A percentile compares a stretch with the other conserved stretches of the same genome.
Conservation (phyloP, 2,329 filamentous ascomycete genomes). For the Gyromitra esculenta region DNA sequence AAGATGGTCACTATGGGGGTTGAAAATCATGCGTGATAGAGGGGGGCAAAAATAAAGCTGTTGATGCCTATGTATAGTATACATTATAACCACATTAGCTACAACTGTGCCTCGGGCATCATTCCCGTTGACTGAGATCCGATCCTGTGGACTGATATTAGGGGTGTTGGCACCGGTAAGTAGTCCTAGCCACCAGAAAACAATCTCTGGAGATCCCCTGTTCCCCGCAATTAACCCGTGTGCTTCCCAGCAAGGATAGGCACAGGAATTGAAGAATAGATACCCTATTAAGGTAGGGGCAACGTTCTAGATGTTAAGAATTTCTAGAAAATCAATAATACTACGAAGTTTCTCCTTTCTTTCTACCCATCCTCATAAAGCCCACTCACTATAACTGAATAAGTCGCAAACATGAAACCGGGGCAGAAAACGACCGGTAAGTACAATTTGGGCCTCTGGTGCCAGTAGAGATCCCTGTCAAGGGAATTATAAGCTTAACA, state of each 20-base stretch:
- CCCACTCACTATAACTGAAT: not conserved
- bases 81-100: slow-evolving; percentile 11
- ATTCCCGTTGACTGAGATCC: not conserved
- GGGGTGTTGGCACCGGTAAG: not conserved
- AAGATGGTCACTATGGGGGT: not conserved
- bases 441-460: not conserved
- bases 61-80: slow-evolving; percentile 39
- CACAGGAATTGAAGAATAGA: not conserved
- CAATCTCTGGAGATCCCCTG: slow-evolving; percentile 12
- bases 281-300: not conserved
- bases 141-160: slow-evolving; percentile 20
- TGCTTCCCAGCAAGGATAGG: slow-evolving; percentile 6
- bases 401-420: not conserved
- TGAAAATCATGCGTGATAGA: slow-evolving; percentile 10
- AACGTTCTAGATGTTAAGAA: not conserved
- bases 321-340: slow-evolving; percentile 27
- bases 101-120: not conserved
- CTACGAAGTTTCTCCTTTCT: not conserved
- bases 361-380: not conserved
- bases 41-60: slow-evolving; percentile 5
- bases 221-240: slow-evolving; percentile 19
- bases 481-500: slow-evolving; percentile 35
- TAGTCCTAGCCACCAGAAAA: slow-evolving; percentile 10
- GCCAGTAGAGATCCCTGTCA: slow-evolving; percentile 13
- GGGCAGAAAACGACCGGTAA: slow-evolving; percentile 10